These are phyloP conservation scores for Cicer bijugum DNA, from an alignment of 306 rosid species.

Conservation along the genomic window DNA sequence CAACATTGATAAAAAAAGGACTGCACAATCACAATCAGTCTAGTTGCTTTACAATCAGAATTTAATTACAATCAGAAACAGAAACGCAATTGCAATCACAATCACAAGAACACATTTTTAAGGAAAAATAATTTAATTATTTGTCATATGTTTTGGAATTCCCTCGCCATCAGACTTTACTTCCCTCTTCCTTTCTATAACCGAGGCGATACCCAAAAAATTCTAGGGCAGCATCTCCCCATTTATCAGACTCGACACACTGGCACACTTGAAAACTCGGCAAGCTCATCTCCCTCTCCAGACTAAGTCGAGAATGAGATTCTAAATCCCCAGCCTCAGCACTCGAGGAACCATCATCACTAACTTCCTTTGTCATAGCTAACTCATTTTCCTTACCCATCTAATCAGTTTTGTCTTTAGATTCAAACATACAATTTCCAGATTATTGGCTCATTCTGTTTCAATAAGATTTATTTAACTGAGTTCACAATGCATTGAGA, in stretches of 20 bases:
- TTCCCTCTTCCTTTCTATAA: conserved; percentile 51
- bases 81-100: too few species aligned
- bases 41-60: too few species aligned
- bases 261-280: conserved; percentile 93
- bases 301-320: conserved; percentile 56
- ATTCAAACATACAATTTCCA: conserved; percentile 38
- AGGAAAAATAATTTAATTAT: too few species aligned
- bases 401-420: conserved; percentile 29
- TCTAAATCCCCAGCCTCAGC: conserved; percentile 56
- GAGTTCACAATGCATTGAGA: conserved; percentile 34
- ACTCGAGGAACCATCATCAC: conserved; percentile 49
- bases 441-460: conserved; percentile 48
- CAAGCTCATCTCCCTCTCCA: conserved; percentile 63
- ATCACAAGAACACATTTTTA: too few species aligned
- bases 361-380: conserved; percentile 46
- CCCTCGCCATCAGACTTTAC: conserved; percentile 46
- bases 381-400: conserved; percentile 59
- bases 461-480: conserved; percentile 37
- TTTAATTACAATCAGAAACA: too few species aligned
- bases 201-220: conserved; percentile 66
- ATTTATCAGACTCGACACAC: conserved; percentile 82
- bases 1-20: too few species aligned
- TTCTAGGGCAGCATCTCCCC: conserved; percentile 78
- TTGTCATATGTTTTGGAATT: conserved; percentile 37
- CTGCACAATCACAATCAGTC: too few species aligned